phyloP scores from a whole-genome alignment of 768 basidiomycete species.

The Chalciporus chontae region DNA sequence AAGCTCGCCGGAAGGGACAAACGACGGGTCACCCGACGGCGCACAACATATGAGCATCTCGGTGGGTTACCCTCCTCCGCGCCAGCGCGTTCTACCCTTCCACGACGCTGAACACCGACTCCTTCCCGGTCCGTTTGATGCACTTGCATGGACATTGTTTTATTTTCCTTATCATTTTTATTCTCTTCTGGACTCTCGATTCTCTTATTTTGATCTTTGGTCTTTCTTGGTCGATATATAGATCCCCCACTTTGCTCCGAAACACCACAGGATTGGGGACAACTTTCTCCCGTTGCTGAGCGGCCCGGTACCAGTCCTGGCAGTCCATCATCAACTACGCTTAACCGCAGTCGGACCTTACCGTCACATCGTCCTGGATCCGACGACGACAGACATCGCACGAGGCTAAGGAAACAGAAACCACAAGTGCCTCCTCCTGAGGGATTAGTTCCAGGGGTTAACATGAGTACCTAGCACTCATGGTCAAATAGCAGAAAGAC shows the following conservation, averaged over 20 bases:
- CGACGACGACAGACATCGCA: constrained; percentile 37
- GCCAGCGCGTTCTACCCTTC: constrained; percentile 28
- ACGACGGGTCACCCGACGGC: constrained; percentile 47
- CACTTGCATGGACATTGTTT: not conserved
- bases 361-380: constrained; percentile 34
- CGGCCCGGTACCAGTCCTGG: constrained; percentile 32
- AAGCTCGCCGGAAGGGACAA: constrained; percentile 42
- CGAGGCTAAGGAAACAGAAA: constrained; percentile 50
- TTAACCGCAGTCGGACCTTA: constrained; percentile 60
- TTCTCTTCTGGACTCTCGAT: not conserved
- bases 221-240: constrained; percentile 14
- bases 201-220: constrained; percentile 7
- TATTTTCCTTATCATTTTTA: constrained; percentile 1
- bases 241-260: constrained; percentile 16
- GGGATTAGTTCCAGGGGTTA: constrained; percentile 17
- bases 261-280: constrained; percentile 29
- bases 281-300: constrained; percentile 50
- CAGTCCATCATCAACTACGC: constrained; percentile 31
- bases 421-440: constrained; percentile 34
- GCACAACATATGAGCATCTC: constrained; percentile 50
- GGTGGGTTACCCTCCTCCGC: constrained; percentile 34
- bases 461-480: constrained; percentile 20
- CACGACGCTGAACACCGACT: constrained; percentile 25
- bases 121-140: constrained; percentile 11
- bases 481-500: not conserved